Evolutionary conservation across 2,329 filamentous ascomycete genomes (phyloP).

Genomic region (Lizonia empirigonia): DNA sequence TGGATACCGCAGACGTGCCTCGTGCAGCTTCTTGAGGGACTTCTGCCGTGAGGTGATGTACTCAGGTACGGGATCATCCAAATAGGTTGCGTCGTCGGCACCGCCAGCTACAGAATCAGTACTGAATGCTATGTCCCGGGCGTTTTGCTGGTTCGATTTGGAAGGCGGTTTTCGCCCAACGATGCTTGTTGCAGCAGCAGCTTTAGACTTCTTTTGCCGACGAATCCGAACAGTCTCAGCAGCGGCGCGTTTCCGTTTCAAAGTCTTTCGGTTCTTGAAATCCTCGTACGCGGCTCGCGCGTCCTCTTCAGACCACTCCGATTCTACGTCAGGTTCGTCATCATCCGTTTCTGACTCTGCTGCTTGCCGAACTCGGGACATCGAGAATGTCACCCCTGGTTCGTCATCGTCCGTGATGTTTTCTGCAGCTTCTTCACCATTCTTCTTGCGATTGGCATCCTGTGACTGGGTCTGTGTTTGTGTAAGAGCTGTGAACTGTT

Average conservation of each 20-base stretch:
- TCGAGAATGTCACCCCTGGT: neutral
- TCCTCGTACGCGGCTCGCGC: conserved; percentile 63
- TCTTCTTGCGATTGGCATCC: conserved; percentile 5
- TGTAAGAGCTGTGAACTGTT: conserved; percentile 29
- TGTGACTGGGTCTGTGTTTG: conserved; percentile 36
- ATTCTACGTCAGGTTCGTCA: conserved; percentile 18
- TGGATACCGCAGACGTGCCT: conserved; percentile 74
- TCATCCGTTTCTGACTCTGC: conserved; percentile 18
- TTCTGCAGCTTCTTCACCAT: neutral
- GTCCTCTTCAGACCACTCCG: conserved; percentile 59
- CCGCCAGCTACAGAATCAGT: conserved; percentile 38
- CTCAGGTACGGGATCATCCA: conserved; percentile 69
- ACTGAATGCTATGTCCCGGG: conserved; percentile 22
- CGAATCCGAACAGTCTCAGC: conserved; percentile 58
- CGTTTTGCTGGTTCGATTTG: conserved; percentile 25
- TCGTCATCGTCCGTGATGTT: conserved; percentile 21
- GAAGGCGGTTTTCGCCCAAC: conserved; percentile 44
- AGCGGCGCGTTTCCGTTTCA: conserved; percentile 59
- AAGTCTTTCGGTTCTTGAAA: conserved; percentile 65
- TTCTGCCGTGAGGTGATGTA: conserved; percentile 72
- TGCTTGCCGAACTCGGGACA: neutral
- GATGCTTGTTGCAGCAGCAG: conserved; percentile 50
- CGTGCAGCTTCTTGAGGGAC: conserved; percentile 71
- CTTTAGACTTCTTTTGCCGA: conserved; percentile 55
- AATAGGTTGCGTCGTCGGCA: conserved; percentile 58